Base-by-base conservation (phyloP, 345 rosid species). In the Adansonia digitata region DNA sequence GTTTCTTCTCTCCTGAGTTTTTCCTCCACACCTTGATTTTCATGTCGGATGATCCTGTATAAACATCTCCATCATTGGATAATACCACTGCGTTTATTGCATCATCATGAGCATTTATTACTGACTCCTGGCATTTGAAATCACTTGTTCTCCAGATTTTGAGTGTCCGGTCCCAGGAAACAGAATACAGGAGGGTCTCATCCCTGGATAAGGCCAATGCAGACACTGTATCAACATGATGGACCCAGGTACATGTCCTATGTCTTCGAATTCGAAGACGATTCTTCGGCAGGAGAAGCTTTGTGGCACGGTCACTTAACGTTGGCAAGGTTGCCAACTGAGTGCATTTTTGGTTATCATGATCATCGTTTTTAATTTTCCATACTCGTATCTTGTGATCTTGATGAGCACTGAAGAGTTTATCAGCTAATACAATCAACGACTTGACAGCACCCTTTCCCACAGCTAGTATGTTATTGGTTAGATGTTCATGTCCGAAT, bases 321-420 rank as follows among this genome's bases (percentile, higher is more conserved):
- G 97, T 94, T 7, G 98, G 98, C 66, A 94, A 74, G 22, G 98
- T 94, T 1, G 96, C 97, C 68, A 94, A 15, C 71, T 83, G 89
- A 27, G 88, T 74, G 59, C 84, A 91, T 55, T 79, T 88, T 49
- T 82, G 88, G 56, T 81, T 70, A 75, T 75, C 79, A 34, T 74
- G 66, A 49, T 83, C 81, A 40, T 77, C 79, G 82, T 66, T 73
- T 40, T 67, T 84, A 70, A 90, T 87, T 82, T 79, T 92, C 98
- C 98, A 94, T 12, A 90, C 96, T 24, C 98, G 86, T 79, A 94
- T 94, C 85, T 92, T 94, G 40, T 92, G 90, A 75, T 94, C 98
- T 82, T 92, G 98, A 68, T 94, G 97, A 56, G 97, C 97, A 70
- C 91, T 94, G 74, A 94, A 89, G 55, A 94, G 93, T 51, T 86